These are phyloP conservation scores for Penicillium expansum DNA, from an alignment of 2,329 filamentous ascomycete genomes.

Conservation along the genomic window DNA sequence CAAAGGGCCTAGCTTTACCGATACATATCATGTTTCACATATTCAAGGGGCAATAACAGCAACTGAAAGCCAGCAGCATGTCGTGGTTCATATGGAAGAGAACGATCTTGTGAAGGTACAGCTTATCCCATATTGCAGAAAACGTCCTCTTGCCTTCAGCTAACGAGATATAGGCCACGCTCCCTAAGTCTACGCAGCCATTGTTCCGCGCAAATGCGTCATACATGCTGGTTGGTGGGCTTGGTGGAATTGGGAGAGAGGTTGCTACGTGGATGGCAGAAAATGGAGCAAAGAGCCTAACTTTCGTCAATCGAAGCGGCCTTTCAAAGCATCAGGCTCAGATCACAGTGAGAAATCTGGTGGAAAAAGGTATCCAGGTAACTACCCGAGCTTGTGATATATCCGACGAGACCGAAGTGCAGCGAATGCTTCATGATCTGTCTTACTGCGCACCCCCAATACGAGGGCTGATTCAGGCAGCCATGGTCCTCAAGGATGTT, in stretches of 20 bases:
- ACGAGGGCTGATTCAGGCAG: slow-evolving; percentile 29
- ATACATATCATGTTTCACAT: slow-evolving; percentile 10
- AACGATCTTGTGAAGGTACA: slow-evolving; percentile 16
- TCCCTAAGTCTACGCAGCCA: background rate
- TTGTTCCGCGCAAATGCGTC: slow-evolving; percentile 17
- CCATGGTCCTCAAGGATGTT: slow-evolving; percentile 29
- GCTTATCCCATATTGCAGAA: too few species aligned
- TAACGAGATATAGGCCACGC: slow-evolving; percentile 2
- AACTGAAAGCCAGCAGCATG: background rate
- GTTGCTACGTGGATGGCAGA: slow-evolving; percentile 44
- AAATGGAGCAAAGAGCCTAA: slow-evolving; percentile 52
- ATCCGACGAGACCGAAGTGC: slow-evolving; percentile 29
- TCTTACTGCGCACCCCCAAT: slow-evolving; percentile 17
- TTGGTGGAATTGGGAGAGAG: slow-evolving; percentile 29
- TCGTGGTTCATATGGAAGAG: slow-evolving; percentile 6
- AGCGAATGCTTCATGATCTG: slow-evolving; percentile 13
- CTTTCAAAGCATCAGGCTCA: slow-evolving; percentile 15
- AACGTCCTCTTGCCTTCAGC: background rate
- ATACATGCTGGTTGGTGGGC: slow-evolving; percentile 30
- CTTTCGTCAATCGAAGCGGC: slow-evolving; percentile 52
- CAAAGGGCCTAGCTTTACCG: background rate
- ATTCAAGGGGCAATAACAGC: slow-evolving; percentile 13
- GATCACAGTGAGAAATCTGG: slow-evolving; percentile 17
- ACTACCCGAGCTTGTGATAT: slow-evolving; percentile 35
- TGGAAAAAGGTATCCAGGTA: slow-evolving; percentile 17